These are phyloP conservation scores for Sporothrix phasma DNA, from an alignment of 2,329 filamentous ascomycete species.

Conservation along the genomic window DNA sequence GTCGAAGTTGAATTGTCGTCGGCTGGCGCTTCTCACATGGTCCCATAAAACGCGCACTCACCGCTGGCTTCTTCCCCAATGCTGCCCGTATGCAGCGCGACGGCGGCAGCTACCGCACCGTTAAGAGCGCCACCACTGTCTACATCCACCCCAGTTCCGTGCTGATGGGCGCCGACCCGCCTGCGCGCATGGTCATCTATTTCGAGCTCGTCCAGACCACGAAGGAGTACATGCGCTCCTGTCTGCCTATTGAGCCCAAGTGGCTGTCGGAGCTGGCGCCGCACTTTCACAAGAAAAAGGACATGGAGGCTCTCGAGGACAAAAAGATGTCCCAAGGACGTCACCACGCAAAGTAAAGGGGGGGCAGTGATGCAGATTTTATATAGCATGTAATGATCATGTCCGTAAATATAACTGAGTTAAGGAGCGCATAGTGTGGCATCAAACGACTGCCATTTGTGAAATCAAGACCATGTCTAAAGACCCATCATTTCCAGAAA, in stretches of 20 bases:
- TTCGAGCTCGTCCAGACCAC: conserved; percentile 72
- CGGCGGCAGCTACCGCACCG: conserved; percentile 80
- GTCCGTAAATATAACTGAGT: neutral
- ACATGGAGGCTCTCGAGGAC: conserved; percentile 72
- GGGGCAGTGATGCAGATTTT: no score
- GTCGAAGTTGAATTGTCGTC: conserved; percentile 71
- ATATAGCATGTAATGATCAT: neutral
- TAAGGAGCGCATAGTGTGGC: neutral
- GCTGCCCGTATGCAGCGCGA: conserved; percentile 73
- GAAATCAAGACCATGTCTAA: no score
- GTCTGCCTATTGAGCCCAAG: conserved; percentile 71
- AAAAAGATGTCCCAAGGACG: conserved; percentile 46
- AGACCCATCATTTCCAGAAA: no score
- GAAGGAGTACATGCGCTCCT: conserved; percentile 88
- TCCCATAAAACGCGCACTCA: conserved; percentile 82
- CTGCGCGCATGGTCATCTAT: conserved; percentile 74
- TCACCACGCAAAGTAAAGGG: neutral
- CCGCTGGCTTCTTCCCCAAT: conserved; percentile 89
- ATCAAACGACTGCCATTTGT: no score
- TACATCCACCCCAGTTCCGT: conserved; percentile 86
- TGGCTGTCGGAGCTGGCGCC: conserved; percentile 88
- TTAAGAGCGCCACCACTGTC: conserved; percentile 82
- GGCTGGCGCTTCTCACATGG: conserved; percentile 59
- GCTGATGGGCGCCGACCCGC: conserved; percentile 66
- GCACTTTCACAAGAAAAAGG: conserved; percentile 89